These are phyloP conservation scores for Aspergillus floridensis DNA, from an alignment of 2,329 filamentous ascomycete species.

Conservation along the genomic window DNA sequence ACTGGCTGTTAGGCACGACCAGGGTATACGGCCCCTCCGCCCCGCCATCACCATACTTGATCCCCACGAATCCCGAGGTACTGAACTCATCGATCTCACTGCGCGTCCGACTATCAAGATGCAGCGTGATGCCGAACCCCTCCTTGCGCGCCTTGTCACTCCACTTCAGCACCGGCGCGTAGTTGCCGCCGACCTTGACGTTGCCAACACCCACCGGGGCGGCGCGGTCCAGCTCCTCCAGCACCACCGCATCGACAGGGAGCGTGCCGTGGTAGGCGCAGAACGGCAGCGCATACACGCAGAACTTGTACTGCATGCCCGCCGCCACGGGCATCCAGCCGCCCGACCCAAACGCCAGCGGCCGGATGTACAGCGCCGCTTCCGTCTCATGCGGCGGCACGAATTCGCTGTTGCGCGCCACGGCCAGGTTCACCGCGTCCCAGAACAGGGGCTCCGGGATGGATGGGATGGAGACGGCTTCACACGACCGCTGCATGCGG, in stretches of 20 bases:
- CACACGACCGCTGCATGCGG: constrained; percentile 28
- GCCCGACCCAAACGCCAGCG: constrained; percentile 32
- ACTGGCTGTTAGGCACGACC: constrained; percentile 31
- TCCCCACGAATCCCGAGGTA: constrained; percentile 34
- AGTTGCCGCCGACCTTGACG: constrained; percentile 40
- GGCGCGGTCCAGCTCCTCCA: constrained; percentile 37
- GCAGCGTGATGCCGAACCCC: constrained; percentile 34
- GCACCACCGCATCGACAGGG: constrained; percentile 23
- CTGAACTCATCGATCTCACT: constrained; percentile 38
- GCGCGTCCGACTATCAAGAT: constrained; percentile 32
- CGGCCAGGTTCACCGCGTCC: background rate
- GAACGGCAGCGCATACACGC: constrained; percentile 29
- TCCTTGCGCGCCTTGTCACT: constrained; percentile 28
- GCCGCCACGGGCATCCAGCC: constrained; percentile 25
- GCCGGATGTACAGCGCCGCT: constrained; percentile 37
- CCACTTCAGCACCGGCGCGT: constrained; percentile 36
- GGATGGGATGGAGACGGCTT: constrained; percentile 30
- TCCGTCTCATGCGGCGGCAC: constrained; percentile 20
- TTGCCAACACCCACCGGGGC: constrained; percentile 33
- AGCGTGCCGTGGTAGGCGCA: constrained; percentile 1
- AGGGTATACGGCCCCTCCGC: constrained; percentile 16
- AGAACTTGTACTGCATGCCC: constrained; percentile 27
- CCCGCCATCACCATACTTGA: constrained; percentile 18
- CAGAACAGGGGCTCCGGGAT: constrained; percentile 31
- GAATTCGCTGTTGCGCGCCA: constrained; percentile 1